Evolutionary conservation across 306 rosid species (phyloP).

Genomic region (Lathyrus oleraceus): DNA sequence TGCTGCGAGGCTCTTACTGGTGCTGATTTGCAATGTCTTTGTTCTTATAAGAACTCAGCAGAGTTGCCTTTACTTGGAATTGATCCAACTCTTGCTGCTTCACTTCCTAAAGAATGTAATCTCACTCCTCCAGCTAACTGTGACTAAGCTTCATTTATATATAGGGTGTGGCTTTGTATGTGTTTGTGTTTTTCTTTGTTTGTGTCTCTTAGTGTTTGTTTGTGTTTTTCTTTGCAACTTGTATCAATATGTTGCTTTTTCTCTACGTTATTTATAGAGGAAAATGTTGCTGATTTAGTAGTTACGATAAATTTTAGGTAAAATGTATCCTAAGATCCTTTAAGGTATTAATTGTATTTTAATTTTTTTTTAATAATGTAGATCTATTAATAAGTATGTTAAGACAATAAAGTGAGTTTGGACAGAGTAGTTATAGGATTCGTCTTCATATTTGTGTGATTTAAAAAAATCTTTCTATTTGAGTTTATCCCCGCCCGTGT

Average conservation of each 20-base stretch:
- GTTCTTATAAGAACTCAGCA: slow-evolving; percentile 57
- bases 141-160: slow-evolving; percentile 6
- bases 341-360: too few relatives aligned
- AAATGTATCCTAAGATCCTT: too few relatives aligned
- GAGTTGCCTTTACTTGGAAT: slow-evolving; percentile 61
- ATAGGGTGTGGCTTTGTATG: not conserved
- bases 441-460: too few relatives aligned
- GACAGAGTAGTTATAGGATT: too few relatives aligned
- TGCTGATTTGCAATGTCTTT: slow-evolving; percentile 70
- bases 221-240: not conserved
- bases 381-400: too few relatives aligned
- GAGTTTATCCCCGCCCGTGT: too few relatives aligned
- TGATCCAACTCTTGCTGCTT: slow-evolving; percentile 62
- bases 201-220: not conserved
- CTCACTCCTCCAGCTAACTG: slow-evolving; percentile 57
- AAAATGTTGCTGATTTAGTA: too few relatives aligned
- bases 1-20: slow-evolving; percentile 56
- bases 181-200: not conserved
- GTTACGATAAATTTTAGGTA: too few relatives aligned
- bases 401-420: too few relatives aligned
- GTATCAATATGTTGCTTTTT: not conserved
- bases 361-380: too few relatives aligned
- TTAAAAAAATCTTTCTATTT: too few relatives aligned
- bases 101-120: slow-evolving; percentile 64
- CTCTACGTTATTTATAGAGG: too few relatives aligned